A percentile compares a stretch with the other conserved stretches of the same genome.
Conservation (phyloP, 805 yeast genomes). For the Candida vartiovaarae region DNA sequence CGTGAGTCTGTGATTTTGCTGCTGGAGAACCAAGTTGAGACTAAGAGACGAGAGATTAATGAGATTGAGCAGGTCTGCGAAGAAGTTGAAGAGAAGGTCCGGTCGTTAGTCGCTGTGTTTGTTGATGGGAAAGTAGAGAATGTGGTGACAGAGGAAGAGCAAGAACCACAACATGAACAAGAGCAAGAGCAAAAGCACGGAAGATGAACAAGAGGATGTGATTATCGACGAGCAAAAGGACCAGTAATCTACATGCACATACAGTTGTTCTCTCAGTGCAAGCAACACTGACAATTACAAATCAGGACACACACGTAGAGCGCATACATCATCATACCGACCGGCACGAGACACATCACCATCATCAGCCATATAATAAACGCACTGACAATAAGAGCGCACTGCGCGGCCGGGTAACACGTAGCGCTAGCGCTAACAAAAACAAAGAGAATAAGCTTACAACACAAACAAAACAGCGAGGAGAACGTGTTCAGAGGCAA, state of each 20-base stretch:
- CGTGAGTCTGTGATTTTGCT: constrained; percentile 79
- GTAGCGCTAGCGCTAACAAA: no score
- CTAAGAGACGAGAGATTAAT: constrained; percentile 48
- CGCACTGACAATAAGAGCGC: no score
- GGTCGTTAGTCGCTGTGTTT: constrained; percentile 24
- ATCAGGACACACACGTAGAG: no score
- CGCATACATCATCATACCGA: no score
- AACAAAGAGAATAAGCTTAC: no score
- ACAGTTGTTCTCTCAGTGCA: no score
- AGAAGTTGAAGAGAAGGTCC: constrained; percentile 33
- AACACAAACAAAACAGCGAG: no score
- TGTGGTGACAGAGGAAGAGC: constrained; percentile 1
- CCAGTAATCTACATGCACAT: no score
- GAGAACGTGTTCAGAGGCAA: neutral
- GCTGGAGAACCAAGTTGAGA: constrained; percentile 62
- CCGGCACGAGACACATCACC: no score
- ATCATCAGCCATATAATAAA: no score
- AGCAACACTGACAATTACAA: neutral
- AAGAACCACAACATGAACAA: neutral
- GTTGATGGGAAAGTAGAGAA: constrained; percentile 16
- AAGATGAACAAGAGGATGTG: neutral
- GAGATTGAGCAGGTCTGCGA: constrained; percentile 32
- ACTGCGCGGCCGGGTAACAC: no score
- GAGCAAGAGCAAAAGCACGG: neutral
- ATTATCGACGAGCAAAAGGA: no score